These are phyloP conservation scores for Phytophthora syringae DNA, from an alignment of 352 stramenopile species.

Conservation along the genomic window DNA sequence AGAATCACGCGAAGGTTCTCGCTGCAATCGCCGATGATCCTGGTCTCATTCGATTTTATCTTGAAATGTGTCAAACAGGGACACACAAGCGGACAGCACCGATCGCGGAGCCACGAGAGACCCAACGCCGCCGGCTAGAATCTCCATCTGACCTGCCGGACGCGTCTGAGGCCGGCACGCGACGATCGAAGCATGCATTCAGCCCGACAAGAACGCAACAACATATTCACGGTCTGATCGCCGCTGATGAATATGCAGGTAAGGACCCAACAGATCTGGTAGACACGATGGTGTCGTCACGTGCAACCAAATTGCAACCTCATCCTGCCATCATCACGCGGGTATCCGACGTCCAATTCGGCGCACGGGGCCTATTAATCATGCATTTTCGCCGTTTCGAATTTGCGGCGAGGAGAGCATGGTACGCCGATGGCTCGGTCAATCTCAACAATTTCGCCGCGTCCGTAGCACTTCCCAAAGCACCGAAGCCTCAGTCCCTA, in stretches of 20 bases:
- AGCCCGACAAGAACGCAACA: neutral
- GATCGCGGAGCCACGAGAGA: neutral
- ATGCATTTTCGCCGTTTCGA: slow-evolving; percentile 21
- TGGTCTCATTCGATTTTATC: neutral
- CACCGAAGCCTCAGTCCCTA: too few species aligned
- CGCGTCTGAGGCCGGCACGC: neutral
- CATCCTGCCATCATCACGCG: slow-evolving; percentile 17
- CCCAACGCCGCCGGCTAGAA: neutral
- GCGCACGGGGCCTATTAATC: slow-evolving; percentile 1
- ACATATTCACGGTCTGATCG: neutral
- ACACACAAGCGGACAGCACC: neutral
- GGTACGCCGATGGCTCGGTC: slow-evolving; percentile 18
- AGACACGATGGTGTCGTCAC: slow-evolving; percentile 18
- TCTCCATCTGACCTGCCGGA: slow-evolving; percentile 4
- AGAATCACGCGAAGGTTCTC: neutral
- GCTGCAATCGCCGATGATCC: slow-evolving; percentile 1
- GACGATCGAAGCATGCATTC: slow-evolving; percentile 9
- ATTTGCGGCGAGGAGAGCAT: slow-evolving; percentile 9
- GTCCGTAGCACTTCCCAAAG: neutral
- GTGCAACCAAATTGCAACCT: slow-evolving; percentile 21
- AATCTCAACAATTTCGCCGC: slow-evolving; percentile 18
- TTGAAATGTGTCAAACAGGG: neutral
- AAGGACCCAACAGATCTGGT: slow-evolving; percentile 1
- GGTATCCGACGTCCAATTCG: slow-evolving; percentile 18
- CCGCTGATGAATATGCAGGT: slow-evolving; percentile 8